These are phyloP conservation scores for Colletotrichum zoysiae DNA, from an alignment of 2,329 filamentous ascomycete species.

Conservation along the genomic window DNA sequence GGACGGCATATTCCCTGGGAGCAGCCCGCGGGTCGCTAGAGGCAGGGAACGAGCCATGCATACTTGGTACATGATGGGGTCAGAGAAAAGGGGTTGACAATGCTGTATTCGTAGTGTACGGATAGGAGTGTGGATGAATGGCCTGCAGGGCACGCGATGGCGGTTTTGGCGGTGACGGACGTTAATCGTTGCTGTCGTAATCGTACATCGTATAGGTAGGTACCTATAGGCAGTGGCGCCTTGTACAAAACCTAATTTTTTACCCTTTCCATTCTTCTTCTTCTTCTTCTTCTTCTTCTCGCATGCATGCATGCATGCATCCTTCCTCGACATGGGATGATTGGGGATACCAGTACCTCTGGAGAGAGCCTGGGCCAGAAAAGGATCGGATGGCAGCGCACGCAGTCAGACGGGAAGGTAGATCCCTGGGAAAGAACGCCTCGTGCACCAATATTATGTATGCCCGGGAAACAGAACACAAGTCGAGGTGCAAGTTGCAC, in stretches of 20 bases:
- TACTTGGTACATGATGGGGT: neutral
- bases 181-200: neutral
- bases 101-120: neutral
- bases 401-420: constrained; percentile 2
- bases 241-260: neutral
- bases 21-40: neutral
- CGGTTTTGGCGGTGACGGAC: neutral
- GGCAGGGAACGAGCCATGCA: neutral
- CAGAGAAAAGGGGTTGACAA: neutral
- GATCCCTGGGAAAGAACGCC: constrained; percentile 3
- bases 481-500: neutral
- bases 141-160: neutral
- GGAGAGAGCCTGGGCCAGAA: neutral
- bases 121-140: neutral
- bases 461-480: neutral
- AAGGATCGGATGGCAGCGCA: constrained; percentile 12
- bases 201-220: no score
- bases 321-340: constrained; percentile 16
- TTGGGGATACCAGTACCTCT: neutral
- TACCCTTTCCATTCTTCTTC: neutral
- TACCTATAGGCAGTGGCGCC: no score
- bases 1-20: neutral
- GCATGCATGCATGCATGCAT: neutral
- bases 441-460: constrained; percentile 2
- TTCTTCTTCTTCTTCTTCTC: no score